Evolutionary conservation across 805 yeast genomes (phyloP).

Genomic region (Metschnikowia gelsemii): DNA sequence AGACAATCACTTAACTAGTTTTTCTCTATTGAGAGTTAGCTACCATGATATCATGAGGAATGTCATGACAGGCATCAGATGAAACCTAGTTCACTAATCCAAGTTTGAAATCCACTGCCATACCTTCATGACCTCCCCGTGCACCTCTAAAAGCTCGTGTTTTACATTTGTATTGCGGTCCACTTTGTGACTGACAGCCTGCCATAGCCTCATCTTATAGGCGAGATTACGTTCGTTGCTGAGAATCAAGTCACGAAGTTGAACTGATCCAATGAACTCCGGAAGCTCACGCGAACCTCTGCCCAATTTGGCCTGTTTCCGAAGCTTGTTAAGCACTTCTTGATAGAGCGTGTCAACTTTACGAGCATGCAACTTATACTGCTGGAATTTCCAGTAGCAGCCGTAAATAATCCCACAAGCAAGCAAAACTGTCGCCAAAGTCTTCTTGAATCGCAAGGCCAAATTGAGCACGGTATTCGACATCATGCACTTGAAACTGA

Average conservation of each 20-base stretch:
- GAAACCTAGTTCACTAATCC: too few species aligned
- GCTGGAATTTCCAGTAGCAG: constrained; percentile 34
- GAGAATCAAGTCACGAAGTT: constrained; percentile 65
- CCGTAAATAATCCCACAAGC: constrained; percentile 20
- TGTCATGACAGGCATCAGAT: too few species aligned
- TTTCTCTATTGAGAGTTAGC: too few species aligned
- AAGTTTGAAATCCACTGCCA: constrained; percentile 71
- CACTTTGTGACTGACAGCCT: constrained; percentile 49
- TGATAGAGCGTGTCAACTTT: constrained; percentile 46
- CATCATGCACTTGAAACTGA: constrained; percentile 55
- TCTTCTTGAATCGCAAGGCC: constrained; percentile 25
- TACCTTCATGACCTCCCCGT: constrained; percentile 83
- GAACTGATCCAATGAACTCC: constrained; percentile 64
- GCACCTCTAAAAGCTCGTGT: constrained; percentile 62
- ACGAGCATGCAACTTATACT: constrained; percentile 37
- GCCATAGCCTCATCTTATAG: constrained; percentile 53
- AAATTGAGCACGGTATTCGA: constrained; percentile 50
- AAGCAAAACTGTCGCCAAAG: constrained; percentile 16
- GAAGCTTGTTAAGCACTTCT: constrained; percentile 51
- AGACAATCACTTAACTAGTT: background rate
- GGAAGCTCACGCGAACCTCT: constrained; percentile 28
- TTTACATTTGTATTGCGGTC: constrained; percentile 69
- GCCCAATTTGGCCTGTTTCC: constrained; percentile 42
- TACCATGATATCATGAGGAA: too few species aligned
- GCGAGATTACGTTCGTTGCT: constrained; percentile 38